Conservation (phyloP, 2,329 filamentous ascomycete genomes). For the Metarhizium album region DNA sequence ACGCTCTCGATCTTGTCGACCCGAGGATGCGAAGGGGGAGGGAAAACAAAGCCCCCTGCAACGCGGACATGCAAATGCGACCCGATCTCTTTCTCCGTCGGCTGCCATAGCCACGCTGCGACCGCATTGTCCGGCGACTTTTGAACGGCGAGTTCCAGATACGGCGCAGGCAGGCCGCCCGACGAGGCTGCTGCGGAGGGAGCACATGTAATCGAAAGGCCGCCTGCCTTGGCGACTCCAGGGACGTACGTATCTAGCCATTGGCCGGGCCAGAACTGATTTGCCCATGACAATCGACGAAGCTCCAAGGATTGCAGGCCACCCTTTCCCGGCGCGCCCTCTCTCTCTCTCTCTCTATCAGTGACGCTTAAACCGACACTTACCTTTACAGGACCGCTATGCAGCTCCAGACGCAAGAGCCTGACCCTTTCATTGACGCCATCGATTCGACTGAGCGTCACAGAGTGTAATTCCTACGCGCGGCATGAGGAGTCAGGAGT, state of each 20-base stretch:
- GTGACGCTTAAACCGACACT: conserved; percentile 1
- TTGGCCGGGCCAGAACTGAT: conserved; percentile 71
- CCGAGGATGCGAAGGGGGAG: conserved; percentile 36
- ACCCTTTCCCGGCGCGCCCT: too few species aligned
- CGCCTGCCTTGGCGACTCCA: conserved; percentile 57
- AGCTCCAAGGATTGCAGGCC: background rate
- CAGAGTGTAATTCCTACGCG: conserved; percentile 43
- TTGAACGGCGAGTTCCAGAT: conserved; percentile 72
- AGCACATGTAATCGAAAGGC: conserved; percentile 78
- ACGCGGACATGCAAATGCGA: conserved; percentile 55
- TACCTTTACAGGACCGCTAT: conserved; percentile 37
- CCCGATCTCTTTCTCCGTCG: conserved; percentile 43
- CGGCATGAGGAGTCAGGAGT: background rate
- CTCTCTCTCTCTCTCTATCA: too few species aligned
- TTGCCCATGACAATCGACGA: background rate
- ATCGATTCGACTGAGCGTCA: conserved; percentile 49
- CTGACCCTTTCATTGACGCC: conserved; percentile 57
- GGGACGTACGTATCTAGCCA: conserved; percentile 81
- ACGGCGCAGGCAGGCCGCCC: conserved; percentile 22
- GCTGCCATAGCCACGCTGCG: conserved; percentile 66
- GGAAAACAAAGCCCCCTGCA: conserved; percentile 74
- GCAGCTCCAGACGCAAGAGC: conserved; percentile 54
- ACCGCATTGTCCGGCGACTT: conserved; percentile 58
- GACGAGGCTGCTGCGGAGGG: conserved; percentile 42
- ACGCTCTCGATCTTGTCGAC: conserved; percentile 42